These are phyloP conservation scores for Castanopsis chinensis DNA, from an alignment of 306 rosid genomes.

Conservation along the genomic window DNA sequence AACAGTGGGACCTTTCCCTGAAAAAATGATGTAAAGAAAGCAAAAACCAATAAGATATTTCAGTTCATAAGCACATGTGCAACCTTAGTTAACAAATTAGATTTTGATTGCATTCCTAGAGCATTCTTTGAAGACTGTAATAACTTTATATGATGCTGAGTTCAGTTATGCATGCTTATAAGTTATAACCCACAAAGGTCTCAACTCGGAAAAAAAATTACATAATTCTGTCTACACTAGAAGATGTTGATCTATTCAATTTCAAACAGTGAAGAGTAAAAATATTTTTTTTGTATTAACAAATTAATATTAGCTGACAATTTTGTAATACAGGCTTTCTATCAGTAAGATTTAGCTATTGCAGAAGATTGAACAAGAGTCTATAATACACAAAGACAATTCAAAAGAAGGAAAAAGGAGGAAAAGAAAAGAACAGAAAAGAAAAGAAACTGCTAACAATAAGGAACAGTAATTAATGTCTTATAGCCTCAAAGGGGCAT, in stretches of 20 bases:
- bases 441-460: background rate
- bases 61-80: background rate
- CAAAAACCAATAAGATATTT: background rate
- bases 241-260: background rate
- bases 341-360: no score
- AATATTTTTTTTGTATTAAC: no score
- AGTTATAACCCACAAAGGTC: no score
- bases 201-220: no score
- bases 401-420: background rate
- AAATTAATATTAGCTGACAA: no score
- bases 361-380: no score
- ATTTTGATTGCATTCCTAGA: background rate
- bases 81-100: background rate
- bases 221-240: background rate
- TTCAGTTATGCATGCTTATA: no score
- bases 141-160: background rate
- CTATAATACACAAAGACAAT: background rate
- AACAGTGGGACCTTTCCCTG: conserved; percentile 36
- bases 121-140: background rate
- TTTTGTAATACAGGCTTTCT: no score
- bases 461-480: background rate
- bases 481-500: background rate
- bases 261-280: no score
- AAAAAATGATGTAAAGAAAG: background rate
- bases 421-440: background rate